A percentile compares a stretch with the other conserved stretches of the same genome.
These are phyloP conservation scores for Aspergillus transmontanensis DNA, from an alignment of 2,329 filamentous ascomycete species.

Conservation along the genomic window DNA sequence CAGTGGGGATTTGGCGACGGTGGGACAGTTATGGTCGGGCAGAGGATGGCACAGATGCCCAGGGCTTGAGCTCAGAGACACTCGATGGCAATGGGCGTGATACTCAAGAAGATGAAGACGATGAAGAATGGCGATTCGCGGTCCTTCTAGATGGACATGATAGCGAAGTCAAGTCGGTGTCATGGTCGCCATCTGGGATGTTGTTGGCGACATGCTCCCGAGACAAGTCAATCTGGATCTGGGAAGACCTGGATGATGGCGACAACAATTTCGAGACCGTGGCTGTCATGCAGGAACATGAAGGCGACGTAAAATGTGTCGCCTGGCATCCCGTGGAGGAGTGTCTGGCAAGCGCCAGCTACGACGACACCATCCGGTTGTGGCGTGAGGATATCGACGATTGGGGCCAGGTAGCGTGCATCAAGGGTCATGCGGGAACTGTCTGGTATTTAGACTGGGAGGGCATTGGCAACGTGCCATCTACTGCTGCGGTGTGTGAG, in stretches of 20 bases:
- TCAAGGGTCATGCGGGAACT: slow-evolving; percentile 80
- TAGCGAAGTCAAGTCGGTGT: slow-evolving; percentile 86
- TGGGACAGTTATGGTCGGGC: slow-evolving; percentile 52
- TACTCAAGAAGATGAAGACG: slow-evolving; percentile 55
- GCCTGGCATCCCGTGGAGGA: slow-evolving; percentile 84
- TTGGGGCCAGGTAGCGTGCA: slow-evolving; percentile 84
- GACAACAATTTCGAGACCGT: slow-evolving; percentile 98
- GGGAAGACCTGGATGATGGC: slow-evolving; percentile 84
- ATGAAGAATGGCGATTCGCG: slow-evolving; percentile 89
- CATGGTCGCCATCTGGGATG: slow-evolving; percentile 65
- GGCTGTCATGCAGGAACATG: slow-evolving; percentile 90
- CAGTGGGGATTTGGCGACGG: slow-evolving; percentile 80
- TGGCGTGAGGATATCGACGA: slow-evolving; percentile 92
- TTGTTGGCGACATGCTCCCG: slow-evolving; percentile 86
- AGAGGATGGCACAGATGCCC: slow-evolving; percentile 23
- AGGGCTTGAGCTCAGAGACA: slow-evolving; percentile 23
- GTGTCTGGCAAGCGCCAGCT: slow-evolving; percentile 84
- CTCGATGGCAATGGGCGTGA: slow-evolving; percentile 29
- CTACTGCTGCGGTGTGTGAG: not conserved
- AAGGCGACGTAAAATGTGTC: slow-evolving; percentile 92
- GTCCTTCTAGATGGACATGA: slow-evolving; percentile 94
- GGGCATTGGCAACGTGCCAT: slow-evolving; percentile 39
- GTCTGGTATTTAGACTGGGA: slow-evolving; percentile 85
- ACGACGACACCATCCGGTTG: slow-evolving; percentile 86
- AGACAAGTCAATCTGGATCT: slow-evolving; percentile 97